Evolutionary conservation across 768 basidiomycete species (phyloP).

Genomic region (Termitomyces bulborhizus): DNA sequence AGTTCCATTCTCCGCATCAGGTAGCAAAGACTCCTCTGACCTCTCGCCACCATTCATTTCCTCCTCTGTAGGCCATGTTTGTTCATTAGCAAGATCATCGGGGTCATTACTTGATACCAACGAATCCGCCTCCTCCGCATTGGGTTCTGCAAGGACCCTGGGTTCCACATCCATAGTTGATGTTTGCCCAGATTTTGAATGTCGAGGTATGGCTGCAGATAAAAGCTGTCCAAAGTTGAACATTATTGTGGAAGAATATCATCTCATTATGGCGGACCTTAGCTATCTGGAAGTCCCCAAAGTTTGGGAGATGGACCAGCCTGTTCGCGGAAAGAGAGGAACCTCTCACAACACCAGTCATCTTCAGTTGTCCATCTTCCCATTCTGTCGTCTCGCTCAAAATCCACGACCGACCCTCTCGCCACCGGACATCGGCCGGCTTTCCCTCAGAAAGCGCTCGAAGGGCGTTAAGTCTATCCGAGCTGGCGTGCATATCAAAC

Average conservation of each 20-base stretch:
- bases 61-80: conserved; percentile 98
- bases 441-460: conserved; percentile 81
- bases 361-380: conserved; percentile 54
- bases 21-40: conserved; percentile 32
- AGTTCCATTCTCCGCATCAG: conserved; percentile 64
- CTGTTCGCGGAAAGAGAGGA: conserved; percentile 71
- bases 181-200: conserved; percentile 24
- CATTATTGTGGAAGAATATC: background rate
- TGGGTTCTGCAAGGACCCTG: conserved; percentile 56
- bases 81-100: conserved; percentile 88
- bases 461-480: conserved; percentile 68
- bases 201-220: conserved; percentile 48
- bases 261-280: conserved; percentile 45
- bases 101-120: conserved; percentile 82
- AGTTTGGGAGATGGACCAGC: conserved; percentile 80
- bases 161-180: conserved; percentile 67
- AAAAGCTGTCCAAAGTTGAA: conserved; percentile 46
- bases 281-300: conserved; percentile 82
- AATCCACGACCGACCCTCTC: conserved; percentile 74
- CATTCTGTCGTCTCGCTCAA: conserved; percentile 60
- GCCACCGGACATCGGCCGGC: conserved; percentile 75
- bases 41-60: conserved; percentile 59
- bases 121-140: conserved; percentile 68
- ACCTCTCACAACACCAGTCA: conserved; percentile 87
- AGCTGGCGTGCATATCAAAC: conserved; percentile 58